phyloP scores from a whole-genome alignment of 495 filamentous ascomycete genomes.

The Hyaloscypha finlandica region DNA sequence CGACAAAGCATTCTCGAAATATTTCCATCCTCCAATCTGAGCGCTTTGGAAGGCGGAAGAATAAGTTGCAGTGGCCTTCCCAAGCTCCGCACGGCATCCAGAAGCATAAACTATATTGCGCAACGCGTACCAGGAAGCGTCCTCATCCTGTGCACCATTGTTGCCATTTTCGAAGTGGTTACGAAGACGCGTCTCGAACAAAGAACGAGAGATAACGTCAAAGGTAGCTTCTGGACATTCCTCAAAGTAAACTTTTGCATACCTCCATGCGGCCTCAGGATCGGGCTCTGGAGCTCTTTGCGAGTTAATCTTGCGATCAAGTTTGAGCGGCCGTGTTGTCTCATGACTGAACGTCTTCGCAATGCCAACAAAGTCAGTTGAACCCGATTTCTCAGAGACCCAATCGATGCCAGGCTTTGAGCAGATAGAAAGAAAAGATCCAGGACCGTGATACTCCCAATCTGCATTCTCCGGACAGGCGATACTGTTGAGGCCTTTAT shows the following conservation, averaged over 20 bases:
- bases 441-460: no score
- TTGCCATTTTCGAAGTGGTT: constrained; percentile 1
- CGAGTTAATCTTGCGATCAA: background rate
- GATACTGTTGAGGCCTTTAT: no score
- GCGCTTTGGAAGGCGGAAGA: background rate
- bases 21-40: background rate
- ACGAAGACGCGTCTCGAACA: background rate
- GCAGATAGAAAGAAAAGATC: constrained; percentile 24
- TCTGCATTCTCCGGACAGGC: no score
- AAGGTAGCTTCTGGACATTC: constrained; percentile 13
- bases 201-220: background rate
- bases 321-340: background rate
- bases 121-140: constrained; percentile 21
- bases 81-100: constrained; percentile 11
- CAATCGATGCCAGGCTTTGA: constrained; percentile 23
- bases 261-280: constrained; percentile 20
- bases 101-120: constrained; percentile 22
- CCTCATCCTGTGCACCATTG: constrained; percentile 7
- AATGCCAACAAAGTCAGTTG: constrained; percentile 13
- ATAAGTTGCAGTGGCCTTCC: no score
- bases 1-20: constrained; percentile 14
- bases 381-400: constrained; percentile 18
- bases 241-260: constrained; percentile 22
- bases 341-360: background rate
- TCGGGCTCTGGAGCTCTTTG: constrained; percentile 21